Evolutionary conservation across 2,329 filamentous ascomycete genomes (phyloP).

Genomic region (Dothideomycetes sp.): DNA sequence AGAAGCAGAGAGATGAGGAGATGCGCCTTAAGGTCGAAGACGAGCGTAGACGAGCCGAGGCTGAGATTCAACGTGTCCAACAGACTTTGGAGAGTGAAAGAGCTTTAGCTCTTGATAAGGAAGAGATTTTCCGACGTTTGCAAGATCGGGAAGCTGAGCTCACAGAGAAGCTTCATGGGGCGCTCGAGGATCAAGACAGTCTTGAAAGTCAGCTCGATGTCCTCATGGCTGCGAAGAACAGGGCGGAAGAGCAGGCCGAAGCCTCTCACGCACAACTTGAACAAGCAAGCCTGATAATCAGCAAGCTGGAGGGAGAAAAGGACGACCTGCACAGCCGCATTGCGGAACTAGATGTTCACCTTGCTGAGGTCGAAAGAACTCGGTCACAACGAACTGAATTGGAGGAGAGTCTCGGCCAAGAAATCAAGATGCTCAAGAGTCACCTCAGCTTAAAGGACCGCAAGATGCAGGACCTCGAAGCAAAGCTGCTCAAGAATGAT

Average conservation of each 20-base stretch:
- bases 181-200: slow-evolving; percentile 85
- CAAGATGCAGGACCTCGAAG: slow-evolving; percentile 79
- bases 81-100: slow-evolving; percentile 93
- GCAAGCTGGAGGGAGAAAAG: slow-evolving; percentile 78
- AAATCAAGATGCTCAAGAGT: slow-evolving; percentile 84
- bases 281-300: slow-evolving; percentile 80
- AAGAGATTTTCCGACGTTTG: slow-evolving; percentile 96
- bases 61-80: slow-evolving; percentile 80
- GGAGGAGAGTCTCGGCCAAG: slow-evolving; percentile 66
- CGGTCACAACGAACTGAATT: slow-evolving; percentile 65
- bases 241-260: slow-evolving; percentile 74
- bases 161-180: slow-evolving; percentile 82
- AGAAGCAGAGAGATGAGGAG: slow-evolving; percentile 64
- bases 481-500: slow-evolving; percentile 70
- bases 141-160: slow-evolving; percentile 86
- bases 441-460: slow-evolving; percentile 81
- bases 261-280: slow-evolving; percentile 72
- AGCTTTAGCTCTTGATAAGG: slow-evolving; percentile 91
- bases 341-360: slow-evolving; percentile 55
- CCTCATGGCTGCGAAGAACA: slow-evolving; percentile 78
- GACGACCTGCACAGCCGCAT: slow-evolving; percentile 58
- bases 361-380: slow-evolving; percentile 58
- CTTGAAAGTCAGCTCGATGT: slow-evolving; percentile 89
- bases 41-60: slow-evolving; percentile 74
- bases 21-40: slow-evolving; percentile 78